Percentiles rank a stretch among this genome's conserved stretches.
Conservation (phyloP, 768 basidiomycete species). For the Agaricus sinodeliciosus region DNA sequence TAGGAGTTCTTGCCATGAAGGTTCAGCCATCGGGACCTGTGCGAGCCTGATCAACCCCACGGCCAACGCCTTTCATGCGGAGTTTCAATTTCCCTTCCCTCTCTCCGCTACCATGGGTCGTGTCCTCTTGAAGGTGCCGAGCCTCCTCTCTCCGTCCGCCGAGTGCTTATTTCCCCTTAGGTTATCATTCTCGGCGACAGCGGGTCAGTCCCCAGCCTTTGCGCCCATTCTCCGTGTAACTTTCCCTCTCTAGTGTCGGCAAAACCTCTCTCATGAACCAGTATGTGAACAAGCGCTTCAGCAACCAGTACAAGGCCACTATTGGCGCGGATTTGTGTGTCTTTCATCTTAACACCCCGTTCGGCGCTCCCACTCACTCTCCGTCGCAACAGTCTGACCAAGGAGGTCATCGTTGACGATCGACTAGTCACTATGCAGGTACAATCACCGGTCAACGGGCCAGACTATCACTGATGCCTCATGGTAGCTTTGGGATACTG, state of each 20-base stretch:
- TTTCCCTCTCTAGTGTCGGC: conserved; percentile 60
- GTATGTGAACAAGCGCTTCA: conserved; percentile 99
- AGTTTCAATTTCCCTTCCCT: conserved; percentile 31
- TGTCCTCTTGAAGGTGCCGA: conserved; percentile 72
- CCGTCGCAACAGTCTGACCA: conserved; percentile 63
- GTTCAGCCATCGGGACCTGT: conserved; percentile 59
- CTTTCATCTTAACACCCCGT: conserved; percentile 11
- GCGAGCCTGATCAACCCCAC: conserved; percentile 8
- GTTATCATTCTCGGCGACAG: conserved; percentile 99
- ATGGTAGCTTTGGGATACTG: conserved; percentile 93
- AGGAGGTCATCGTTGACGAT: conserved; percentile 99
- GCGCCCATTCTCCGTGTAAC: conserved; percentile 12
- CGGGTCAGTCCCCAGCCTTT: conserved; percentile 48
- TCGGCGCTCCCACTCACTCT: conserved; percentile 17
- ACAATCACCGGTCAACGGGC: neutral
- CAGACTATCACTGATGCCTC: neutral
- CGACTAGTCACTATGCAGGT: conserved; percentile 99
- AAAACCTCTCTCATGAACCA: conserved; percentile 99
- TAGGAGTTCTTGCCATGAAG: conserved; percentile 78
- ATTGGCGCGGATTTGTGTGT: conserved; percentile 95
- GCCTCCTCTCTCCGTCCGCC: neutral
- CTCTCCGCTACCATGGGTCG: conserved; percentile 57
- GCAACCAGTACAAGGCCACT: conserved; percentile 99
- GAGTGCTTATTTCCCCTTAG: conserved; percentile 32
- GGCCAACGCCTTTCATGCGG: conserved; percentile 21